Conservation (phyloP, 805 yeast species). For the Candida yuanshanica region DNA sequence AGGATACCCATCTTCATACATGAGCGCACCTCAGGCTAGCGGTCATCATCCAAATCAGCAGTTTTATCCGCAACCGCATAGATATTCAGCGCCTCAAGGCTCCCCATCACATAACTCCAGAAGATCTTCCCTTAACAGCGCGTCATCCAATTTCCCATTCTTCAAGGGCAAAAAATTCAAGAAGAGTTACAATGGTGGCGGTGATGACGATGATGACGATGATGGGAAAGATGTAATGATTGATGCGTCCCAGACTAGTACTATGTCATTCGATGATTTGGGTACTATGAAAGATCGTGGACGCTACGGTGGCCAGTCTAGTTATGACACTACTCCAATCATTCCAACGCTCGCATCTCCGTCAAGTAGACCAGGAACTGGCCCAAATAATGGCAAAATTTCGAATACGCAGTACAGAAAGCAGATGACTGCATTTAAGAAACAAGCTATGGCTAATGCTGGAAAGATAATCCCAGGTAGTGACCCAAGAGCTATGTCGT, state of each 20-base stretch:
- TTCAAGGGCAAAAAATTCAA: constrained; percentile 11
- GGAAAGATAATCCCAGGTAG: constrained; percentile 29
- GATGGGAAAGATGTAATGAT: constrained; percentile 32
- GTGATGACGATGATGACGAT: constrained; percentile 31
- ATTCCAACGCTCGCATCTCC: constrained; percentile 59
- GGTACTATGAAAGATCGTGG: constrained; percentile 61
- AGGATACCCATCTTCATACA: too few relatives aligned
- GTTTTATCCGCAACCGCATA: constrained; percentile 1
- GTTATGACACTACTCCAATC: constrained; percentile 61
- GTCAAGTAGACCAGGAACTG: constrained; percentile 13
- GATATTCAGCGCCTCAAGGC: not conserved
- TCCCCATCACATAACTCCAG: constrained; percentile 13
- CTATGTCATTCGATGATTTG: constrained; percentile 58
- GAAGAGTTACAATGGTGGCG: constrained; percentile 22
- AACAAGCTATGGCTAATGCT: constrained; percentile 41
- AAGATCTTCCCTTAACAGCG: constrained; percentile 15
- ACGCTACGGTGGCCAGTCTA: constrained; percentile 47
- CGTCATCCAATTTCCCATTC: constrained; percentile 9
- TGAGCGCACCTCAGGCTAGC: too few relatives aligned
- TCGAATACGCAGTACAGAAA: constrained; percentile 63
- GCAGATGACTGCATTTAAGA: constrained; percentile 62
- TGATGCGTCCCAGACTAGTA: constrained; percentile 28
- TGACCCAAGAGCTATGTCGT: constrained; percentile 43
- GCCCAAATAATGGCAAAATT: constrained; percentile 20
- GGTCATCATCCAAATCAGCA: not conserved